phyloP scores from a whole-genome alignment of 371 early-diverging fungal genomes.

The Syncephalastrum sp. region DNA sequence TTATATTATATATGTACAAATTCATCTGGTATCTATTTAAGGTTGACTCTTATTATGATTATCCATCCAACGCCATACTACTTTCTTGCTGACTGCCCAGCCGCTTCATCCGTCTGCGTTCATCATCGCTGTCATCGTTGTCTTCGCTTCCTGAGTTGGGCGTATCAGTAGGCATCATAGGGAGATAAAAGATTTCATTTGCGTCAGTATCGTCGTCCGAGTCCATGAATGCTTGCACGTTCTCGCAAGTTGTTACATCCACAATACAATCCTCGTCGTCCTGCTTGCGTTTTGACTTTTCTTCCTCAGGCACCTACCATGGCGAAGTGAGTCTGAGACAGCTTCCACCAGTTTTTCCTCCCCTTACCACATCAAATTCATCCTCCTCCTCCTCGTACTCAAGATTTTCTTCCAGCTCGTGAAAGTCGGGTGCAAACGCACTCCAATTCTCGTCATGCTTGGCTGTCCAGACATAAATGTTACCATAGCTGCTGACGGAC shows the following conservation, averaged over 20 bases:
- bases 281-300: conserved; percentile 40
- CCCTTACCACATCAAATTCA: conserved; percentile 81
- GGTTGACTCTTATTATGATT: too few species aligned
- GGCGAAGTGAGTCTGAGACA: conserved; percentile 3
- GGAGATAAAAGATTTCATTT: conserved; percentile 33
- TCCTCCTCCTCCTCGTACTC: conserved; percentile 93
- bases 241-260: conserved; percentile 64
- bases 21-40: too few species aligned
- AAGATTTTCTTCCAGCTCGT: conserved; percentile 87
- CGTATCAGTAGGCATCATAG: background rate
- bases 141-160: too few species aligned
- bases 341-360: background rate
- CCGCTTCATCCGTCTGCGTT: too few species aligned
- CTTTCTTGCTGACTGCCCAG: too few species aligned
- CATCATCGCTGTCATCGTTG: too few species aligned
- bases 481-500: conserved; percentile 80
- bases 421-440: conserved; percentile 91
- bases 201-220: conserved; percentile 59
- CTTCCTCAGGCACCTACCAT: conserved; percentile 50
- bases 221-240: conserved; percentile 66
- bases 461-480: conserved; percentile 87
- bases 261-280: conserved; percentile 59
- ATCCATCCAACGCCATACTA: too few species aligned
- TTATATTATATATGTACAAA: too few species aligned
- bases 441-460: conserved; percentile 87